These are phyloP conservation scores for Mycena amicta DNA, from an alignment of 768 basidiomycete genomes.

Conservation along the genomic window DNA sequence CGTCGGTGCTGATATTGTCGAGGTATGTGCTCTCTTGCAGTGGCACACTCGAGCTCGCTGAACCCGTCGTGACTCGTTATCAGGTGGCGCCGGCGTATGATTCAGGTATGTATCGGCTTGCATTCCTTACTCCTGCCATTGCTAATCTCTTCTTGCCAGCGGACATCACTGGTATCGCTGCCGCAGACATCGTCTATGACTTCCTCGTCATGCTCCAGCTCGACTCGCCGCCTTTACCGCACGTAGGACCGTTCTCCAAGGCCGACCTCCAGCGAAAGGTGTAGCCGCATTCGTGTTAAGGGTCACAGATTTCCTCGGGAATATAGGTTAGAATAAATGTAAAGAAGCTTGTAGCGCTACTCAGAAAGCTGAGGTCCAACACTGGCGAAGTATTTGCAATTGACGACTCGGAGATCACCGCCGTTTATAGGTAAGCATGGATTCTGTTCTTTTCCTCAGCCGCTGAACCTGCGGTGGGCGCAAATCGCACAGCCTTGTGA, in stretches of 20 bases:
- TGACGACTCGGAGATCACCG: too few species aligned
- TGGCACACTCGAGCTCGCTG: too few species aligned
- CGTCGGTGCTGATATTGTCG: slow-evolving; percentile 56
- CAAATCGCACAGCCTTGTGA: too few species aligned
- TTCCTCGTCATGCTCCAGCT: slow-evolving; percentile 43
- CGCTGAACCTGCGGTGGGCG: too few species aligned
- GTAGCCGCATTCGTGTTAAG: too few species aligned
- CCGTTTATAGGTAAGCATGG: too few species aligned
- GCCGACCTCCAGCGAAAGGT: background rate
- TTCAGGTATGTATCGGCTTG: slow-evolving; percentile 34
- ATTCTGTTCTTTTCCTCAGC: too few species aligned
- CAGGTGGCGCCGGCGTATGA: slow-evolving; percentile 60
- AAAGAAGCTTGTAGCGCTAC: background rate
- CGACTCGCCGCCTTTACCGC: slow-evolving; percentile 27
- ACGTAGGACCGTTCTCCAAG: slow-evolving; percentile 7
- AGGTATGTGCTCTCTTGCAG: too few species aligned
- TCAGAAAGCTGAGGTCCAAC: too few species aligned
- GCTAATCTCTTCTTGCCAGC: slow-evolving; percentile 16
- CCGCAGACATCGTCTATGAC: slow-evolving; percentile 49
- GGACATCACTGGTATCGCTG: slow-evolving; percentile 46
- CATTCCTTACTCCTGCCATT: background rate
- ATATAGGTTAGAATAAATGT: background rate
- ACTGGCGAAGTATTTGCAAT: too few species aligned
- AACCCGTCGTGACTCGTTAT: too few species aligned
- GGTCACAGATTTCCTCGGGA: too few species aligned